A percentile compares a stretch with the other conserved stretches of the same genome.
phyloP scores from a whole-genome alignment of 2,329 filamentous ascomycete species.

The Tolypocladium pustulatum region DNA sequence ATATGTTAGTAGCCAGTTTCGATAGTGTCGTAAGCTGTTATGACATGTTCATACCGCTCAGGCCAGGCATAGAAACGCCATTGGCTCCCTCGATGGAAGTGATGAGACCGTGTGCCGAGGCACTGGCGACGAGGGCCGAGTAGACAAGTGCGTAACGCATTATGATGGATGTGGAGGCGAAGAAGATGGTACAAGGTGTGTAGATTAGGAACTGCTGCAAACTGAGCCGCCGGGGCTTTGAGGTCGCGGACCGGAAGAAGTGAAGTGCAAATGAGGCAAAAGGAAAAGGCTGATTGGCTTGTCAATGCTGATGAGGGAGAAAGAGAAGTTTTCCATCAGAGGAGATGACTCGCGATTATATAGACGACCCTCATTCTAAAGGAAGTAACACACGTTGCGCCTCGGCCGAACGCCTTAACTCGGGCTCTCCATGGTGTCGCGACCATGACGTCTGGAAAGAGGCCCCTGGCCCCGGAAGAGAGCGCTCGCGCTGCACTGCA shows the following conservation, averaged over 20 bases:
- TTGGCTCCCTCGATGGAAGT: slow-evolving; percentile 48
- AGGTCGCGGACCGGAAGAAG: slow-evolving; percentile 3
- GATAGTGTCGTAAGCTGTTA: neutral
- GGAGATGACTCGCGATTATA: neutral
- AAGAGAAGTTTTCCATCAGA: neutral
- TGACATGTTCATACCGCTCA: slow-evolving; percentile 19
- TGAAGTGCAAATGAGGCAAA: neutral
- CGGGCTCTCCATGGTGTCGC: neutral
- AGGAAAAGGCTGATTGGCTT: neutral
- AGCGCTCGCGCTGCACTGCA: neutral
- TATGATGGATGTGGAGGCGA: slow-evolving; percentile 5
- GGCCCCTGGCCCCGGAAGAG: neutral
- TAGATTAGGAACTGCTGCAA: neutral
- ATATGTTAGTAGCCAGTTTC: neutral
- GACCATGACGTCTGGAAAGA: neutral
- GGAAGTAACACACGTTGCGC: neutral
- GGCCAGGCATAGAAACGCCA: slow-evolving; percentile 51
- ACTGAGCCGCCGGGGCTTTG: neutral
- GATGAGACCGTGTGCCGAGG: slow-evolving; percentile 48
- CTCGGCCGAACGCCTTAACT: neutral
- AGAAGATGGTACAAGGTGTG: neutral
- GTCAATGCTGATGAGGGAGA: neutral
- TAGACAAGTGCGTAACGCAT: slow-evolving; percentile 19
- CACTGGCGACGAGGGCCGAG: slow-evolving; percentile 30
- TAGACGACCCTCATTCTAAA: neutral